These are phyloP conservation scores for Bryoerythrophyllum caledonicum DNA, from an alignment of 225 moss, liverwort and hornwort species.

Conservation along the genomic window DNA sequence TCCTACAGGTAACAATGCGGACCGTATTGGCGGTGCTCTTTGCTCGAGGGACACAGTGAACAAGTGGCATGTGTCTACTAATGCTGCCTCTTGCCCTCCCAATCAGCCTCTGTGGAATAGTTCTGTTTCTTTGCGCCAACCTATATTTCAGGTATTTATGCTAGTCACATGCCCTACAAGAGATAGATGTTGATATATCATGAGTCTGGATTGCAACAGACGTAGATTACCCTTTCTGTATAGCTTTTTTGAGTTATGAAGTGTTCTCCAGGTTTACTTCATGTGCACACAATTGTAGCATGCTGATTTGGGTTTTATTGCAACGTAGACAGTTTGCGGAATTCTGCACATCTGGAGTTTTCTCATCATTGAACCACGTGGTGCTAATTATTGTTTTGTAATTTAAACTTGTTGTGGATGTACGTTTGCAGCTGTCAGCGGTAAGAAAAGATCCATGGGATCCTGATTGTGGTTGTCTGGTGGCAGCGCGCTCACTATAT, in stretches of 20 bases:
- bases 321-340: background rate
- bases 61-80: slow-evolving; percentile 39
- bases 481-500: slow-evolving; percentile 76
- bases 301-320: slow-evolving; percentile 1
- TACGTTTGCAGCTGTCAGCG: slow-evolving; percentile 69
- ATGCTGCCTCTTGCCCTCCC: slow-evolving; percentile 27
- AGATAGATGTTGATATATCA: background rate
- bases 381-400: slow-evolving; percentile 12
- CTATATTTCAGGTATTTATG: slow-evolving; percentile 69
- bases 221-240: background rate
- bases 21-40: slow-evolving; percentile 61
- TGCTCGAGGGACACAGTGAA: slow-evolving; percentile 40
- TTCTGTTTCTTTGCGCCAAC: slow-evolving; percentile 59
- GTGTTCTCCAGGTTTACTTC: slow-evolving; percentile 1
- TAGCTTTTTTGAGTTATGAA: background rate
- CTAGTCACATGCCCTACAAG: background rate
- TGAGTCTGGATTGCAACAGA: background rate
- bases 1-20: slow-evolving; percentile 54
- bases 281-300: background rate
- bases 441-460: slow-evolving; percentile 57
- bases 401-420: slow-evolving; percentile 18
- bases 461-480: slow-evolving; percentile 43
- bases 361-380: slow-evolving; percentile 11
- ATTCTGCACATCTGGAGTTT: slow-evolving; percentile 10
- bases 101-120: slow-evolving; percentile 41